Evolutionary conservation across 192 early-diverging fungal genomes (phyloP).

Genomic region (Coemansia sp.): DNA sequence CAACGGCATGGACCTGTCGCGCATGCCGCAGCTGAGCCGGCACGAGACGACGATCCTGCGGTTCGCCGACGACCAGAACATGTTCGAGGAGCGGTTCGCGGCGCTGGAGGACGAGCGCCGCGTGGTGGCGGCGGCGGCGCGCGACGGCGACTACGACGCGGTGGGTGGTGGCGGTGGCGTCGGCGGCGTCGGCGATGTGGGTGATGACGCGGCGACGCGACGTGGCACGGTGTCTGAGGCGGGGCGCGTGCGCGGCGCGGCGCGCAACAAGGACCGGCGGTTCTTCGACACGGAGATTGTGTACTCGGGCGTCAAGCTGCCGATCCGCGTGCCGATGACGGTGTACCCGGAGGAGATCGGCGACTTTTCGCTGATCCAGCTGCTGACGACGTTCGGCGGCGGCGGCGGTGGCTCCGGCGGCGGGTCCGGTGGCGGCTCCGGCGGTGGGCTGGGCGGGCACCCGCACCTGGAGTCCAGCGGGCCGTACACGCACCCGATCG

Average conservation of each 20-base stretch:
- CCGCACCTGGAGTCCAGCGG: conserved; percentile 87
- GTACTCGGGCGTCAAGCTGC: conserved; percentile 82
- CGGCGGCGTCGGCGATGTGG: too few relatives aligned
- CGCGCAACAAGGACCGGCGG: conserved; percentile 80
- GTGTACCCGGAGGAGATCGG: conserved; percentile 88
- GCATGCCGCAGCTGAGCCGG: conserved; percentile 74
- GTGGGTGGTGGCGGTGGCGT: conserved; percentile 44
- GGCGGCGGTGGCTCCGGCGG: conserved; percentile 40
- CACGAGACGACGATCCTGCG: conserved; percentile 83
- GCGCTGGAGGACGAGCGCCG: conserved; percentile 39
- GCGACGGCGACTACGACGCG: conserved; percentile 36
- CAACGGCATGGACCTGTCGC: conserved; percentile 79
- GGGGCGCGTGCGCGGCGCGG: conserved; percentile 46
- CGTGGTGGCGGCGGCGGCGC: conserved; percentile 18
- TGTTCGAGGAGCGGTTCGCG: conserved; percentile 82
- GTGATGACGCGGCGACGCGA: conserved; percentile 40
- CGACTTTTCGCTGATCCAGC: conserved; percentile 83
- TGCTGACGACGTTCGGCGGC: conserved; percentile 71
- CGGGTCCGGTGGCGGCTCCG: conserved; percentile 5
- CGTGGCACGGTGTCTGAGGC: conserved; percentile 56
- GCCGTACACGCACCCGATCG: conserved; percentile 80
- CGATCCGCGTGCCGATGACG: conserved; percentile 83
- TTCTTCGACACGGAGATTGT: conserved; percentile 82
- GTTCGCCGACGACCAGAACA: conserved; percentile 73
- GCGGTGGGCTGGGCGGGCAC: conserved; percentile 69